These are phyloP conservation scores for Triglochin maritima DNA, from an alignment of 106 monocot species.

Conservation along the genomic window DNA sequence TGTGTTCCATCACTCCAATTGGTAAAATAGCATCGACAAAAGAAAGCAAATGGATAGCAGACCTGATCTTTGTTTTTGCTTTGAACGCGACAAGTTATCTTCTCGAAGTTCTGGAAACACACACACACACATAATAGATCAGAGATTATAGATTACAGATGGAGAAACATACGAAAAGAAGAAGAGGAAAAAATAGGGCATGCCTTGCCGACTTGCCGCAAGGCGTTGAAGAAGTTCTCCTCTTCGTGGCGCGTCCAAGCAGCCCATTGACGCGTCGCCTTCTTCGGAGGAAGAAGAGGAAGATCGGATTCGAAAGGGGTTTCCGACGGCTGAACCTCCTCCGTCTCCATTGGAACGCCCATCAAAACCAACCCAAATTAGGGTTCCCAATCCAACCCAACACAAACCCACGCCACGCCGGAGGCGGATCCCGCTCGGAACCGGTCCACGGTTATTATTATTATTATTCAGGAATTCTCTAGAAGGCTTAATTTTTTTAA, in stretches of 20 bases:
- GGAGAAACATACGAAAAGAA: not conserved
- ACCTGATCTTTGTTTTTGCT: constrained; percentile 96
- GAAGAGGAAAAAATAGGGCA: not conserved
- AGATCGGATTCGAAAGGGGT: too few relatives aligned
- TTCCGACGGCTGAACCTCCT: too few relatives aligned
- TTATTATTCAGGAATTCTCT: too few relatives aligned
- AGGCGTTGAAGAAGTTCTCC: constrained; percentile 93
- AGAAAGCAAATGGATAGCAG: not conserved
- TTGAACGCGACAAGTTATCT: constrained; percentile 91
- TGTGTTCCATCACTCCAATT: not conserved
- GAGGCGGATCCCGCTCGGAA: too few relatives aligned
- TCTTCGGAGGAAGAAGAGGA: constrained; percentile 15
- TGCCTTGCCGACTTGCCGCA: constrained; percentile 97
- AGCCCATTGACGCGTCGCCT: constrained; percentile 79
- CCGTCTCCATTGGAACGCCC: too few relatives aligned
- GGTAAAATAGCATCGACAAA: not conserved
- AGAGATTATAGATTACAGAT: constrained; percentile 1
- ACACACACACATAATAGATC: constrained; percentile 4
- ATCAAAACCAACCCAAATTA: too few relatives aligned
- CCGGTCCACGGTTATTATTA: too few relatives aligned
- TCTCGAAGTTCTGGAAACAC: constrained; percentile 75
- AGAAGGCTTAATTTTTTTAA: too few relatives aligned
- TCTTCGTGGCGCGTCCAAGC: constrained; percentile 99
- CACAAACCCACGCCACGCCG: too few relatives aligned
- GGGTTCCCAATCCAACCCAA: too few relatives aligned